Evolutionary conservation across 345 rosid species (phyloP).

Genomic region (Gossypium turneri): DNA sequence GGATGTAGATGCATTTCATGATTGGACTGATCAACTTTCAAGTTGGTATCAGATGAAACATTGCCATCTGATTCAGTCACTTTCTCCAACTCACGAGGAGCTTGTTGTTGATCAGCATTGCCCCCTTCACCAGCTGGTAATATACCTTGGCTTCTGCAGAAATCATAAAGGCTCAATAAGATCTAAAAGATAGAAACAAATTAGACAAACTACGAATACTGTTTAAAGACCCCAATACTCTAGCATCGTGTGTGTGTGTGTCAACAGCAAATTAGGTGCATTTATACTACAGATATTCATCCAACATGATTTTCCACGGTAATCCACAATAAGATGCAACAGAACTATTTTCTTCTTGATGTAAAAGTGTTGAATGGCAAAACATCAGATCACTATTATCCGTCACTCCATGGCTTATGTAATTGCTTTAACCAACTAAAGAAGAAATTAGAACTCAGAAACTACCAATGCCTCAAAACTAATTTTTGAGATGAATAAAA

Average conservation of each 20-base stretch:
- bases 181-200: neutral
- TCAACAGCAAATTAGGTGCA: neutral
- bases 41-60: constrained; percentile 24
- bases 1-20: constrained; percentile 36
- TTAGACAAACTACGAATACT: neutral
- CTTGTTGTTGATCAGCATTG: constrained; percentile 33
- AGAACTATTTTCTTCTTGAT: neutral
- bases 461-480: neutral
- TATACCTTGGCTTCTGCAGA: constrained; percentile 40
- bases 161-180: constrained; percentile 5
- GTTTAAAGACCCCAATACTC: neutral
- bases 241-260: neutral
- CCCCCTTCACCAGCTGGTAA: constrained; percentile 35
- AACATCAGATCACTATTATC: neutral
- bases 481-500: neutral
- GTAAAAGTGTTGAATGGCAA: neutral
- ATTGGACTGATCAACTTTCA: constrained; percentile 31
- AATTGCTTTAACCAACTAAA: neutral
- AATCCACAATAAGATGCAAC: neutral
- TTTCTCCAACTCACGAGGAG: constrained; percentile 35
- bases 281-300: neutral
- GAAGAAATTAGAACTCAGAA: neutral
- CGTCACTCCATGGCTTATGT: neutral
- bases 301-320: neutral
- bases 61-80: constrained; percentile 25